These are phyloP conservation scores for Plasmodium malariae DNA, from an alignment of 169 alveolate species.

Conservation along the genomic window DNA sequence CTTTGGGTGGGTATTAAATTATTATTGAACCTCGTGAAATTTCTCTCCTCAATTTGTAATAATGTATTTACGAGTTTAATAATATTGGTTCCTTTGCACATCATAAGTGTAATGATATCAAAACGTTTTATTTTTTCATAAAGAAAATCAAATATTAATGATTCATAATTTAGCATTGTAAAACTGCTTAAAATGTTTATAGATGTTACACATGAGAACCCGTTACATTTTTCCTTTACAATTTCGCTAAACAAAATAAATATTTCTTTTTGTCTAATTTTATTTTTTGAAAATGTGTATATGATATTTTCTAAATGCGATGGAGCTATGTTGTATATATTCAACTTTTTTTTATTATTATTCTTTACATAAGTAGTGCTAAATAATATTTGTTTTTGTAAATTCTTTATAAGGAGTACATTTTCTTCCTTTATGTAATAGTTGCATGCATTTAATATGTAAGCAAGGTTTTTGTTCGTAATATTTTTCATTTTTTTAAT, in stretches of 20 bases:
- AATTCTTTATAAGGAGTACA: constrained; percentile 20
- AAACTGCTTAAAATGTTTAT: constrained; percentile 70
- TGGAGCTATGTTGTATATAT: constrained; percentile 63
- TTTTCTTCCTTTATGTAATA: constrained; percentile 48
- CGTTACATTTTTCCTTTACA: constrained; percentile 69
- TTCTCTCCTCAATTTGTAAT: constrained; percentile 39
- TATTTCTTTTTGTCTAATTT: constrained; percentile 23
- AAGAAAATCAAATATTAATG: constrained; percentile 41
- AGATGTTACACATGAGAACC: constrained; percentile 62
- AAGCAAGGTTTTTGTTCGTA: constrained; percentile 63
- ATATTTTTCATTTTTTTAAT: constrained; percentile 64
- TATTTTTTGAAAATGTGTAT: constrained; percentile 68
- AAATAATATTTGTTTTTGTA: constrained; percentile 26
- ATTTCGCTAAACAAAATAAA: constrained; percentile 54
- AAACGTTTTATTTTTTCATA: constrained; percentile 63
- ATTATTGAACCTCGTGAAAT: background rate
- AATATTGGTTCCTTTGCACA: constrained; percentile 69
- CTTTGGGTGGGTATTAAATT: background rate
- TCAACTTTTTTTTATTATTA: background rate
- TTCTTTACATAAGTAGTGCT: constrained; percentile 1
- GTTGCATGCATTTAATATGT: constrained; percentile 68
- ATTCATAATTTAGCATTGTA: constrained; percentile 56
- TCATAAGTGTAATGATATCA: constrained; percentile 63
- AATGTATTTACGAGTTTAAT: constrained; percentile 63
- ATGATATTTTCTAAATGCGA: constrained; percentile 76